phyloP scores from a whole-genome alignment of 441 rosid species.

The Omphalea diandra region DNA sequence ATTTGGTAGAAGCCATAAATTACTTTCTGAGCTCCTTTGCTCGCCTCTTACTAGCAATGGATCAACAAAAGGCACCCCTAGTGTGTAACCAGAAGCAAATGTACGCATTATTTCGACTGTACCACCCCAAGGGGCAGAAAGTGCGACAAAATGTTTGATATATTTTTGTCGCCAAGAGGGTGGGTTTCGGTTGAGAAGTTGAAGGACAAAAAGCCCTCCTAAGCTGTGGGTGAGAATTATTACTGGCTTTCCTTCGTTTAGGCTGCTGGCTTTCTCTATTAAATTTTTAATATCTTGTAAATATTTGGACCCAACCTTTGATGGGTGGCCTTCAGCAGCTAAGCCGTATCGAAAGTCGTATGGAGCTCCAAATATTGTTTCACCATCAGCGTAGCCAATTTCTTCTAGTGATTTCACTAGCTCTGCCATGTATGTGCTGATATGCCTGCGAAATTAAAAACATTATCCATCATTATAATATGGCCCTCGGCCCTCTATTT shows the following conservation, averaged over 20 bases:
- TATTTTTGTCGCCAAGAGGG: constrained; percentile 59
- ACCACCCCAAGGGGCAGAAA: constrained; percentile 94
- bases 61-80: constrained; percentile 75
- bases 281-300: constrained; percentile 54
- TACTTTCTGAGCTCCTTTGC: constrained; percentile 77
- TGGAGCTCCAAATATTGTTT: constrained; percentile 73
- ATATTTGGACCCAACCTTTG: constrained; percentile 59
- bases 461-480: too few species aligned
- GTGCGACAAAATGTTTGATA: constrained; percentile 73
- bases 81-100: constrained; percentile 68
- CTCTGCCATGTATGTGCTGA: constrained; percentile 65
- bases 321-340: constrained; percentile 66
- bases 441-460: constrained; percentile 57
- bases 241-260: constrained; percentile 63
- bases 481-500: too few species aligned
- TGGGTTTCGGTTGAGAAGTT: constrained; percentile 62
- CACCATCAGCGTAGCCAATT: constrained; percentile 54
- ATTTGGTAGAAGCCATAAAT: constrained; percentile 82
- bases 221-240: constrained; percentile 76
- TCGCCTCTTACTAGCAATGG: constrained; percentile 67
- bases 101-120: constrained; percentile 57
- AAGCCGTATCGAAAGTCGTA: constrained; percentile 82
- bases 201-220: constrained; percentile 71
- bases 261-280: constrained; percentile 54
- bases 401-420: constrained; percentile 58